Evolutionary conservation across 495 filamentous ascomycete species (phyloP).

Genomic region (Penicillium odoratum): DNA sequence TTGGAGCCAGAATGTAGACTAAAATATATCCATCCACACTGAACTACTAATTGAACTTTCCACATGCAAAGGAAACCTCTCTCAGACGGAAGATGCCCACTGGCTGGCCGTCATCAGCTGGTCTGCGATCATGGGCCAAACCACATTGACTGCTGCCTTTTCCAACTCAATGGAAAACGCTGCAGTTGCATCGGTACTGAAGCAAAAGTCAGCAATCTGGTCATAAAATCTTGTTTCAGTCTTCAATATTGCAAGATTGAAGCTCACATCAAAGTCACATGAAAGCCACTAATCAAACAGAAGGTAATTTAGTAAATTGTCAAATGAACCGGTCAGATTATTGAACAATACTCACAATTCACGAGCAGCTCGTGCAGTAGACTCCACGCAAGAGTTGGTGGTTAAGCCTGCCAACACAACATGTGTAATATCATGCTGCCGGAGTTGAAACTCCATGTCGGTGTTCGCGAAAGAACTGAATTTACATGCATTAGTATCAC

Average conservation of each 20-base stretch:
- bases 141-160: neutral
- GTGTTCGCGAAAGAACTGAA: conserved; percentile 10
- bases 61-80: neutral
- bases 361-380: conserved; percentile 1
- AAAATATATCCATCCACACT: neutral
- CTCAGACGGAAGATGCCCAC: neutral
- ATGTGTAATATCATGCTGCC: neutral
- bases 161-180: neutral
- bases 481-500: neutral
- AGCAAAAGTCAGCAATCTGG: neutral
- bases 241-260: neutral
- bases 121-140: conserved; percentile 1
- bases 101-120: neutral
- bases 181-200: conserved; percentile 1
- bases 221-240: neutral
- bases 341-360: neutral
- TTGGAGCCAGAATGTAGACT: neutral
- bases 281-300: neutral
- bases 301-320: neutral
- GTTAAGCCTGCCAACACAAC: neutral
- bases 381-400: neutral
- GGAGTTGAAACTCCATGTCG: conserved; percentile 9
- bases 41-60: neutral
- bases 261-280: conserved; percentile 5
- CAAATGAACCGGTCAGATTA: neutral